Base-by-base conservation (phyloP, 2,329 filamentous ascomycete species). In the Grosmannia clavigera region DNA sequence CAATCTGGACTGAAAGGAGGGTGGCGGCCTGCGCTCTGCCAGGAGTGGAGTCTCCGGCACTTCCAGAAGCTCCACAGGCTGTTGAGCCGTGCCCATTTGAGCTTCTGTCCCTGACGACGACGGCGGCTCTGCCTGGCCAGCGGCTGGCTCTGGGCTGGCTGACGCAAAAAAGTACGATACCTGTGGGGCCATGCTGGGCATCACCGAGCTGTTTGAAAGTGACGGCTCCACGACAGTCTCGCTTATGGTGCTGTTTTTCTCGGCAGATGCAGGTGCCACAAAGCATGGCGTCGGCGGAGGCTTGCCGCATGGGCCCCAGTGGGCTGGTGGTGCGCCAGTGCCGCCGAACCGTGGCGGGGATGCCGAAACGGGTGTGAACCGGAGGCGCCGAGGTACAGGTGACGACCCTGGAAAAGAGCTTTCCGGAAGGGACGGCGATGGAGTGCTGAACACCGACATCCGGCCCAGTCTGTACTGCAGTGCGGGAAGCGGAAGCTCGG, bases 241-340 rank as follows among this genome's bases (percentile, higher is more conserved):
- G 16, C 9, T 27, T 22, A 22, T 22, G 22, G 22, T 22, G 22
- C 22, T 22, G 22, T 5, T 35, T 9, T 35, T 9, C 33, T 35
- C 33, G 33, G 10, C 33, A 35, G 33, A 35, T 35, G 33, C 33
- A 16, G 62, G 63, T 0, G 59, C 22, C 57, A 56, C 50, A 5
- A 60, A 55, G 27, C 61, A 63, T 3, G 62, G 60, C 2, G 60
- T 63, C 4, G 55, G 29, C 11, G 48, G 57, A 0, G 64, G 64
- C 57, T 64, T 64, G 29, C 56, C 57, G 9, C 43, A 51, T 7
- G 48, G 55, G 2, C 61, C 58, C 64, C 64, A 65, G 11, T 40
- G n/a, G 0, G 61, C 52, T 1, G 64, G 64, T 0, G 64, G 56
- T 1, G 55, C 16, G 4, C 29, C 61, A 11, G 31, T 55, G 12